phyloP scores from a whole-genome alignment of 78 protist species.

The Isochrysis galbana region DNA sequence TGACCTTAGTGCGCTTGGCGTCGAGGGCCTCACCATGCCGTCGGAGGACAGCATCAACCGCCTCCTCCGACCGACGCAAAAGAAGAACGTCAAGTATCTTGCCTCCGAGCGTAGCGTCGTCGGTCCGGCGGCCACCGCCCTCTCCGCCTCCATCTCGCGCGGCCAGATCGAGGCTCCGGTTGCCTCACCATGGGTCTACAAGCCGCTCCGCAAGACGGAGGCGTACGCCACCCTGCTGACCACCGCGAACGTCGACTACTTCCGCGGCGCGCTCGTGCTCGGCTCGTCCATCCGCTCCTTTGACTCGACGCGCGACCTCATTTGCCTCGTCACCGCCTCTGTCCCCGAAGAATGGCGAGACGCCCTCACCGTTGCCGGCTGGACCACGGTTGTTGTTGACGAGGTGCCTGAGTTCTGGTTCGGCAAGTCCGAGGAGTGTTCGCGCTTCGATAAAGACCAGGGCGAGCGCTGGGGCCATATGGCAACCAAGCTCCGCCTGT shows the following conservation, averaged over 20 bases:
- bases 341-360: neutral
- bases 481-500: slow-evolving; percentile 33
- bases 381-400: neutral
- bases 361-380: neutral
- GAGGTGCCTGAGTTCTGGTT: neutral
- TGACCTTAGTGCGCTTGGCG: neutral
- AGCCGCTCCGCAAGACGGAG: neutral
- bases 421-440: slow-evolving; percentile 20
- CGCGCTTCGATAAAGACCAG: neutral
- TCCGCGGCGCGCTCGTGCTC: slow-evolving; percentile 11
- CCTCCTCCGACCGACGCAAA: neutral
- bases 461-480: slow-evolving; percentile 33
- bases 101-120: neutral
- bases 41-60: neutral
- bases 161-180: neutral
- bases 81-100: neutral
- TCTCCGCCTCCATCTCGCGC: neutral
- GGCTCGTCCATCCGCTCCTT: slow-evolving; percentile 32
- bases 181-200: neutral
- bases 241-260: neutral
- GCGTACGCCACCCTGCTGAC: slow-evolving; percentile 10
- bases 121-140: neutral
- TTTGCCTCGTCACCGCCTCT: neutral
- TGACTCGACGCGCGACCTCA: slow-evolving; percentile 14
- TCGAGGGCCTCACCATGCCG: neutral